Base-by-base conservation (phyloP, 1,284 basidiomycete genomes). In the Stygiomarasmius scandens region DNA sequence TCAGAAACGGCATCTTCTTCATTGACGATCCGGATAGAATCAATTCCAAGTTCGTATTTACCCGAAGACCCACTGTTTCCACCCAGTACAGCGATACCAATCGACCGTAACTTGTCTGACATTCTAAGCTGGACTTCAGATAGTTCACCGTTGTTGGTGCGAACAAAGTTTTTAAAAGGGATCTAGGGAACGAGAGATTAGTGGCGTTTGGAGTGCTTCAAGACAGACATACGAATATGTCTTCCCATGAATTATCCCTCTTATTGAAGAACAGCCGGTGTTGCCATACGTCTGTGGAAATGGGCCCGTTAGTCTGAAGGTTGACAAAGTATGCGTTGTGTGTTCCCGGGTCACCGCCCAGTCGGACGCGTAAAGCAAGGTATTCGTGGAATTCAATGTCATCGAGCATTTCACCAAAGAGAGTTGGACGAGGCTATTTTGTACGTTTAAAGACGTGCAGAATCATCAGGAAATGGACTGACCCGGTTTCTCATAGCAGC, bases 311-410 rank as follows among this genome's bases (percentile, higher is more conserved):
- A 2, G 93, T 95, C 71, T 96, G 94, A 29, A 96, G 74, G 70
- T 96, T 96, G 58, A 94, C 91, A 66, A 90, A 94, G 73, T 93
- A 94, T 6, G 90, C 90, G 63, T 85, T 85, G 58, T 84, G 81
- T 16, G 89, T 90, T 46, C 81, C 77, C 16, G 84, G 82, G 59
- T 92, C 85, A 0, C 91, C 90, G 1, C 78, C 82, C 32, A 85
- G 80, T 25, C 91, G 86, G 2, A 96, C 76, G 2, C 93, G 86
- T 49, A 96, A 73, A 0, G 88, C 86, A 12, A 96, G 80, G 70
- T 87, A 96, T 19, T 84, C 81, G 67, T 95, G 89, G 44, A 83
- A 79, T 22, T 89, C 88, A 25, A 92, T 85, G 72, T 96, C 92
- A 69, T 95, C 92, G 2, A 81, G 83, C 57, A 92, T 72, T 59